Base-by-base conservation (phyloP, 345 rosid species). In the Acer saccharum region DNA sequence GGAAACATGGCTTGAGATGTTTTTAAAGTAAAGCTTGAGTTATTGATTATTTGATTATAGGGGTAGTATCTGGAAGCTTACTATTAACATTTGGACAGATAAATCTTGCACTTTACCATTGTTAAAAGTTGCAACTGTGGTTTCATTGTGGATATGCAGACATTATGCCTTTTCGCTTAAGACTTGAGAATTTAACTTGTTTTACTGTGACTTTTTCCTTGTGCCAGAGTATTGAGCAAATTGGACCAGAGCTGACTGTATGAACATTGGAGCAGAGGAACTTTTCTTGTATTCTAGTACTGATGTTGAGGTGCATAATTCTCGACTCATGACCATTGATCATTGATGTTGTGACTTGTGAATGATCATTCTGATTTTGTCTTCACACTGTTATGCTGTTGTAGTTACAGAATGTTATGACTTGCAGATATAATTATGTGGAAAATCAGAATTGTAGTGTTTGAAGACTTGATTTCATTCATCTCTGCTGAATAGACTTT, bases 151-250 rank as follows among this genome's bases (percentile, higher is more conserved):
- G 43, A 35, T 66, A 50, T 48, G 62, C 0, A 11, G 62, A 62
- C 18, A 25, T 39, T 14, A 8, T 1, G 4, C 18, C 54, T 32
- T 18, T 46, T 27, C 29, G 39, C 55, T 60, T 62, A 44, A 46
- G 48, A 65, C 58, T 48, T 64, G n/a, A 48, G 29, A 52, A 3
- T 52, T 3, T 12, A 64, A 11, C 16, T 29, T 66, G 17, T 52
- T 54, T 75, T 17, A 20, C n/a, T 54, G 63, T 72, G 52, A 73
- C 25, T 76, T 78, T 35, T 50, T 71, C 48, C 41, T 35, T 81
- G 44, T 77, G 77, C 79, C 87, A 95, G 98, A 95, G 98, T 76
- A 91, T 91, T 21, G 97, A 93, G 81, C 98, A 95, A 87, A 92
- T 95, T 80, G 90, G 93, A 69, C 86, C 84, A 91, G 98, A 78